phyloP scores from a whole-genome alignment of 73 alveolate species.

The Symbiodinium natans region DNA sequence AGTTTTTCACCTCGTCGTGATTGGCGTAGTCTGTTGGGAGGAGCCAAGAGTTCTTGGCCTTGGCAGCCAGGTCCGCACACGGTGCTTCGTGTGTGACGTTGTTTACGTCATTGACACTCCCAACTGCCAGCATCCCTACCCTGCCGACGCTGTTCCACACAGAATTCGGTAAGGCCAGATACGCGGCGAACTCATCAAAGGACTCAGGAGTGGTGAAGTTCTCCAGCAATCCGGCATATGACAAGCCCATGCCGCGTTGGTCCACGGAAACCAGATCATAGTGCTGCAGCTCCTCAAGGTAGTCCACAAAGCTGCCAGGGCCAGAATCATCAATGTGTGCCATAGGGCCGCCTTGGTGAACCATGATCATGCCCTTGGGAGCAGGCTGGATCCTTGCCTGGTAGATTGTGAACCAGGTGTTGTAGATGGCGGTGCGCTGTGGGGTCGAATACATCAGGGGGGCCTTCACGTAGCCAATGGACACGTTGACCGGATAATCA shows the following conservation, averaged over 20 bases:
- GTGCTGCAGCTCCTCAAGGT: not conserved
- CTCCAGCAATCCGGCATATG: conserved; percentile 2
- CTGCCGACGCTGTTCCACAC: too few relatives aligned
- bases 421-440: conserved; percentile 10
- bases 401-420: not conserved
- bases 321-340: not conserved
- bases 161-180: too few relatives aligned
- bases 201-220: not conserved
- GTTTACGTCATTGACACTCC: too few relatives aligned
- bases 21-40: not conserved
- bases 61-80: not conserved
- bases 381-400: not conserved
- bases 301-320: not conserved
- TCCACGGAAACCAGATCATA: not conserved
- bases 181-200: not conserved
- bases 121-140: too few relatives aligned
- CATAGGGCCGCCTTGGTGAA: conserved; percentile 10
- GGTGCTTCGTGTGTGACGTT: not conserved
- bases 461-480: conserved; percentile 23
- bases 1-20: not conserved
- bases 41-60: not conserved
- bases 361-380: not conserved
- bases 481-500: not conserved
- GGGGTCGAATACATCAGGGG: conserved; percentile 19
- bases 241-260: conserved; percentile 53